Percentiles rank a stretch among this genome's conserved stretches.
These are phyloP conservation scores for Erodium trifolium DNA, from an alignment of 441 rosid species.

Conservation along the genomic window DNA sequence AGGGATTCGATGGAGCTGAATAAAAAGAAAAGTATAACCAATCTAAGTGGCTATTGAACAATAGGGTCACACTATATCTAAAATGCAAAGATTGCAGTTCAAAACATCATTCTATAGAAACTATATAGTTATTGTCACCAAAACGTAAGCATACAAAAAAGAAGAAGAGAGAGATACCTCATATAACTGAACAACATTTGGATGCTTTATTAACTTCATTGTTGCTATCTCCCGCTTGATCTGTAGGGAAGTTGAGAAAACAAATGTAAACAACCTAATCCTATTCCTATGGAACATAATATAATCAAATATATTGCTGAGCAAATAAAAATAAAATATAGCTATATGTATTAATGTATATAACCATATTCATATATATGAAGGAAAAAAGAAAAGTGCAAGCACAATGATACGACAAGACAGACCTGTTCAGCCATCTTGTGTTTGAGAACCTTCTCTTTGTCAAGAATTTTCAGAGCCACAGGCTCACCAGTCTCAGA, in stretches of 20 bases:
- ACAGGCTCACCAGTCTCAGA: conserved; percentile 76
- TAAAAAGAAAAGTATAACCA: neutral
- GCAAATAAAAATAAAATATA: neutral
- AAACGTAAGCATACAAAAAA: neutral
- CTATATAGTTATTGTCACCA: neutral
- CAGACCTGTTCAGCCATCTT: conserved; percentile 94
- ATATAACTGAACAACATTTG: conserved; percentile 67
- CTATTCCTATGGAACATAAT: neutral
- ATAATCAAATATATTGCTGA: too few relatives aligned
- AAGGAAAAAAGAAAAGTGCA: conserved; percentile 6
- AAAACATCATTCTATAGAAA: neutral
- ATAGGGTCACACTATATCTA: too few relatives aligned
- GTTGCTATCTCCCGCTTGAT: conserved; percentile 79
- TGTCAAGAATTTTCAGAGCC: conserved; percentile 92
- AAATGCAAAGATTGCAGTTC: too few relatives aligned
- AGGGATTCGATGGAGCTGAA: neutral
- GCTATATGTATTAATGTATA: neutral
- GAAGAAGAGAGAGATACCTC: conserved; percentile 46
- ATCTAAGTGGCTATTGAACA: neutral
- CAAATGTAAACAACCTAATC: neutral
- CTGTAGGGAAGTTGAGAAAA: conserved; percentile 29
- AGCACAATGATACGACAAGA: conserved; percentile 7
- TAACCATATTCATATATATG: neutral
- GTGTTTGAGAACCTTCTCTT: conserved; percentile 90
- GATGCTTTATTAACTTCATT: conserved; percentile 89